Evolutionary conservation across 2,329 filamentous ascomycete species (phyloP).

Genomic region (Claviceps sp.): DNA sequence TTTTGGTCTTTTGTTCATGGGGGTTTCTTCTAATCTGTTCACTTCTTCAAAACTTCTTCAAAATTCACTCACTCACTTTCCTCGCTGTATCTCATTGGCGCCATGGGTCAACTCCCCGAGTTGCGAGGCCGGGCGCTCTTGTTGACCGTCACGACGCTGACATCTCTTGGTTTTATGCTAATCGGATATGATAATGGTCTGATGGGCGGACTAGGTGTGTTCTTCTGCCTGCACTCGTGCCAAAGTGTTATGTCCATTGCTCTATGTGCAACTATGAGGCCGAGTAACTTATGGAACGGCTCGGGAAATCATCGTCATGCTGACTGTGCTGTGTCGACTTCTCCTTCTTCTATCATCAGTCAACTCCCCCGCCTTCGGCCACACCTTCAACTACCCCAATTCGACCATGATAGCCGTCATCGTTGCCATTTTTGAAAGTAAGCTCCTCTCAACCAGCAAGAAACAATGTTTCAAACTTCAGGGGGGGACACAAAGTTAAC

Average conservation of each 20-base stretch:
- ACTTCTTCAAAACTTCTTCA: too few relatives aligned
- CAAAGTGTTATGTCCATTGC: background rate
- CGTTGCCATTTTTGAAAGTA: conserved; percentile 30
- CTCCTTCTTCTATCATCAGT: conserved; percentile 11
- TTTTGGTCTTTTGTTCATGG: background rate
- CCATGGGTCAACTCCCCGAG: conserved; percentile 1
- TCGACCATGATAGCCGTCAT: conserved; percentile 31
- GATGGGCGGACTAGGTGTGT: conserved; percentile 24
- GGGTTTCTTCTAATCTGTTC: too few relatives aligned
- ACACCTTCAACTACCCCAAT: conserved; percentile 25
- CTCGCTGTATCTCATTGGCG: too few relatives aligned
- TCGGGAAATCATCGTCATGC: too few relatives aligned
- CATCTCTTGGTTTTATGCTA: conserved; percentile 32
- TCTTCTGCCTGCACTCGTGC: background rate
- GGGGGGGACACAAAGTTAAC: too few relatives aligned
- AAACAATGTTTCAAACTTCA: too few relatives aligned
- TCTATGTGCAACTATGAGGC: background rate
- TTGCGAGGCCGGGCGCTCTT: conserved; percentile 23
- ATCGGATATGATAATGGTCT: conserved; percentile 35
- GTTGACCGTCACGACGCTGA: conserved; percentile 27
- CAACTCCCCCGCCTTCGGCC: conserved; percentile 25
- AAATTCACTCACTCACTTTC: too few relatives aligned
- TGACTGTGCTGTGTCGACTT: too few relatives aligned
- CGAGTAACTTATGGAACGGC: too few relatives aligned
- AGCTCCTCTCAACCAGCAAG: background rate